Conservation (phyloP, 1,284 basidiomycete genomes). For the Ganoderma meredithae region DNA sequence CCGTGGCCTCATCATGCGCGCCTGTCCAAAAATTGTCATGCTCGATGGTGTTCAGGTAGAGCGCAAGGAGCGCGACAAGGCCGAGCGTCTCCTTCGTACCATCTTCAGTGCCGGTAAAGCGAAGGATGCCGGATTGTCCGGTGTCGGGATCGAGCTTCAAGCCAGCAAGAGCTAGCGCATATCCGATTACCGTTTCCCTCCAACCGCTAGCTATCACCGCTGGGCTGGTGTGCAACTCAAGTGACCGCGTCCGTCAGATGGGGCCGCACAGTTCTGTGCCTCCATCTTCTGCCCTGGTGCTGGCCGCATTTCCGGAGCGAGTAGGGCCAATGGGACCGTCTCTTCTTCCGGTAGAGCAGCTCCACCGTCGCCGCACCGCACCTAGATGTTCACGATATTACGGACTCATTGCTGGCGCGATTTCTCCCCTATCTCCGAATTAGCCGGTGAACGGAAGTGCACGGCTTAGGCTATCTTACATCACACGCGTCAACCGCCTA, state of each 20-base stretch:
- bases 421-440: constrained; percentile 10
- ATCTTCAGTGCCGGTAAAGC: constrained; percentile 52
- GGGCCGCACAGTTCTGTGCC: constrained; percentile 1
- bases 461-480: background rate
- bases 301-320: constrained; percentile 10
- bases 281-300: constrained; percentile 12
- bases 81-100: constrained; percentile 69
- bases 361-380: constrained; percentile 12
- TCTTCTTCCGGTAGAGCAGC: constrained; percentile 5
- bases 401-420: background rate
- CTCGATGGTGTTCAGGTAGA: constrained; percentile 86
- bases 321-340: background rate
- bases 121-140: constrained; percentile 28
- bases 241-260: background rate
- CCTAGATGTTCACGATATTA: constrained; percentile 1
- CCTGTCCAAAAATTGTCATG: constrained; percentile 69
- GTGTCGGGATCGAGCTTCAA: constrained; percentile 21
- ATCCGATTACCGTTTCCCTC: background rate
- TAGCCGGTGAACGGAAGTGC: constrained; percentile 11
- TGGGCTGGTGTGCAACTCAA: background rate
- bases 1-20: constrained; percentile 85
- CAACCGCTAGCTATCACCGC: background rate
- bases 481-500: background rate
- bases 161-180: constrained; percentile 19
- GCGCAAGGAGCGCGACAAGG: constrained; percentile 85